Conservation (phyloP, 2,329 filamentous ascomycete species). For the Pseudogymnoascus sp. region DNA sequence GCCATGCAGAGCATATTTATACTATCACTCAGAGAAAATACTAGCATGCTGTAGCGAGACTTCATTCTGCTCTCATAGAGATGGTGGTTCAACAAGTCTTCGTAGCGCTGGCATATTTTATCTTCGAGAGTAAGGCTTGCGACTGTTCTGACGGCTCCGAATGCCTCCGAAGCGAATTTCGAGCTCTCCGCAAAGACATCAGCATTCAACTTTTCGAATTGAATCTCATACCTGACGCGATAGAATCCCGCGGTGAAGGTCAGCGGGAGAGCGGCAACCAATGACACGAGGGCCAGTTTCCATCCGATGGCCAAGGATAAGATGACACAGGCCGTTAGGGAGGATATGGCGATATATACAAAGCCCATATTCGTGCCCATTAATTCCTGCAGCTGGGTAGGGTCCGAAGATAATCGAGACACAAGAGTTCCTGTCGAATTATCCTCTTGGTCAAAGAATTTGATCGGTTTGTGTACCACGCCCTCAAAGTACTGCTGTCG, state of each 20-base stretch:
- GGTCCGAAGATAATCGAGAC: constrained; percentile 40
- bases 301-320: constrained; percentile 68
- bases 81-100: constrained; percentile 39
- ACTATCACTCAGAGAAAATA: constrained; percentile 49
- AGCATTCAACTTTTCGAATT: constrained; percentile 51
- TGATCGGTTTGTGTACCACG: constrained; percentile 36
- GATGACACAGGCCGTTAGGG: constrained; percentile 54
- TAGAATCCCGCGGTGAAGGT: constrained; percentile 41
- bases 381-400: constrained; percentile 43
- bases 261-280: constrained; percentile 50
- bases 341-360: constrained; percentile 56
- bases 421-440: constrained; percentile 43
- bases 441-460: constrained; percentile 37
- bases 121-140: constrained; percentile 54
- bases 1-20: constrained; percentile 52
- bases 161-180: constrained; percentile 56
- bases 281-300: constrained; percentile 65
- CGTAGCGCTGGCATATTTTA: constrained; percentile 45
- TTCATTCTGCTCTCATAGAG: constrained; percentile 41
- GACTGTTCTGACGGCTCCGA: constrained; percentile 56
- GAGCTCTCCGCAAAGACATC: constrained; percentile 53
- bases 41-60: constrained; percentile 40
- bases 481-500: constrained; percentile 39
- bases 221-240: constrained; percentile 46
- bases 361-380: constrained; percentile 45